Base-by-base conservation (phyloP, 2,329 filamentous ascomycete genomes). In the Colletotrichum coccodes region DNA sequence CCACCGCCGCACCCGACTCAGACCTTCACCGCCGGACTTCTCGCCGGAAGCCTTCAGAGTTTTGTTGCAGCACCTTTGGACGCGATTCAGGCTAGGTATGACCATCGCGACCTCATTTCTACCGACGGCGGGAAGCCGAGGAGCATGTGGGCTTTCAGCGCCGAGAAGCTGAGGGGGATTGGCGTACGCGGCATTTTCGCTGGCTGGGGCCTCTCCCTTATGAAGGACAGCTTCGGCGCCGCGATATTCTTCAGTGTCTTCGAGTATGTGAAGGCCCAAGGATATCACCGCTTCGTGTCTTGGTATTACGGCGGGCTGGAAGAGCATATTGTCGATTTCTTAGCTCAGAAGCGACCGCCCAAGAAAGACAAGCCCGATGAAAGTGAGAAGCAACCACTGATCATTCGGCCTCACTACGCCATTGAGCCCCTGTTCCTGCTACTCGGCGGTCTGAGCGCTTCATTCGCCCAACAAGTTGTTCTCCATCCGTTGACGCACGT, bases 221-320 rank as follows among this genome's bases (percentile, higher is more conserved):
- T 90, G 49, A 93, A 94, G 73, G 92, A 94, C 74, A 88, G 89
- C 32, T 78, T 92, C 6, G 92, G 92, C 14, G 89, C 87, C 60
- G 92, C 90, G 40, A 79, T 92, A 21, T 94, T 94, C 84, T 95
- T 95, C 79, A 88, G 87, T 73, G 88, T 87, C 0, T 94, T 95
- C 71, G 92, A 95, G 79, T 92, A 89, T 54, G 82, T 94, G 75
- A 94, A 94, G 77, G 90, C 89, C 12, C 92, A 94, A 76, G 85
- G 85, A 14, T 92, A 93, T 79, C 94, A 94, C 78, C 82, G 82
- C 50, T 94, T 92, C 75, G 87, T 94, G 36, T 87, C 86, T 16
- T 90, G 87, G 82, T 93, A 90, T 76, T 94, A 94, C 72, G 88
- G 90, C 32, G 85, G 85, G 1, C 77, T 89, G 28, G 85, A 83